Percentiles rank a stretch among this genome's conserved stretches.
Evolutionary conservation across 768 basidiomycete genomes (phyloP).

Genomic region (Pisolithus microcarpus): DNA sequence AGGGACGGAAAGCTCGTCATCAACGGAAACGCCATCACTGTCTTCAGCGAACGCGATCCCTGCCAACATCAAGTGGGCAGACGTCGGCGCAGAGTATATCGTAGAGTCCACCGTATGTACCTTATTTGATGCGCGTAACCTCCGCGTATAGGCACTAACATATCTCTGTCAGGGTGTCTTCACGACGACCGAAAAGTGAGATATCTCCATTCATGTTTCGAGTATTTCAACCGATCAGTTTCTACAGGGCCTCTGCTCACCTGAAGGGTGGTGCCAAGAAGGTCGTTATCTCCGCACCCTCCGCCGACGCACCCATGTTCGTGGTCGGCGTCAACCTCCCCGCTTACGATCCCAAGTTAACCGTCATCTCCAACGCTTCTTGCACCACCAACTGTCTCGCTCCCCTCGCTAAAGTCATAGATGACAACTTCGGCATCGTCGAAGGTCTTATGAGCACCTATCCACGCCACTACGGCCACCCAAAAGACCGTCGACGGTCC

Average conservation of each 20-base stretch:
- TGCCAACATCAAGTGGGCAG: slow-evolving; percentile 73
- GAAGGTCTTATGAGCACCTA: slow-evolving; percentile 99
- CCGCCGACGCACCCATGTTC: slow-evolving; percentile 94
- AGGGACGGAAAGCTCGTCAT: slow-evolving; percentile 88
- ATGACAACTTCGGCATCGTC: slow-evolving; percentile 94
- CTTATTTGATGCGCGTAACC: slow-evolving; percentile 3
- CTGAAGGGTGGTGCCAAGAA: slow-evolving; percentile 99
- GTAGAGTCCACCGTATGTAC: slow-evolving; percentile 85
- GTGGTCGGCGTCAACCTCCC: slow-evolving; percentile 96
- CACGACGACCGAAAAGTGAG: slow-evolving; percentile 86
- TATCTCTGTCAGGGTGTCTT: slow-evolving; percentile 70
- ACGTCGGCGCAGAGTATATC: slow-evolving; percentile 82
- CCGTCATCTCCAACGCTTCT: slow-evolving; percentile 96
- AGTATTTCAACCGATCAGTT: slow-evolving; percentile 1
- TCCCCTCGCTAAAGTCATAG: slow-evolving; percentile 95
- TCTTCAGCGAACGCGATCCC: slow-evolving; percentile 88
- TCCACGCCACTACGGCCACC: slow-evolving; percentile 94
- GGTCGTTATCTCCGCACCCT: slow-evolving; percentile 98
- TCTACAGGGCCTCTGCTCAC: slow-evolving; percentile 74
- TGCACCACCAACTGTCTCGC: slow-evolving; percentile 99
- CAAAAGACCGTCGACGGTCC: slow-evolving; percentile 95
- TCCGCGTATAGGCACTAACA: neutral
- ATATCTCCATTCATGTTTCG: neutral
- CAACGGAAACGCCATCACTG: slow-evolving; percentile 66
- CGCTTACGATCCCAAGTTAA: slow-evolving; percentile 79